Base-by-base conservation (phyloP, 179 eudicot species). In the Gypsophila paniculata region DNA sequence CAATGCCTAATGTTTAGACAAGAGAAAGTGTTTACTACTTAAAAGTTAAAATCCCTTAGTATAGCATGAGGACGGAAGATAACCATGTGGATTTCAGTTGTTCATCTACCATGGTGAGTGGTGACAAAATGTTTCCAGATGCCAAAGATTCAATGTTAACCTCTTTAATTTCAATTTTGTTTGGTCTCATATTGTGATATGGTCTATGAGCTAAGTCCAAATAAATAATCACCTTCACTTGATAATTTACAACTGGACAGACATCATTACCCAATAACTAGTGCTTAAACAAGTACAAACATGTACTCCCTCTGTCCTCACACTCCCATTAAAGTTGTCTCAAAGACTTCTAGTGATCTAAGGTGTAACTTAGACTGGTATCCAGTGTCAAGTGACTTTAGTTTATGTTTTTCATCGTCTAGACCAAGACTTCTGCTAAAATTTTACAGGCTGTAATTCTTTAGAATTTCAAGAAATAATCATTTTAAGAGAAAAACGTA, bases 21-120 rank as follows among this genome's bases (percentile, higher is more conserved):
- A 61, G n/a, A 61, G 10, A 61, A 61, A 9, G 32, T 36, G 34
- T 12, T 34, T 61, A 15, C 17, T 8, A 23, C 32, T 12, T n/a
- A n/a, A n/a, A n/a, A n/a, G n/a, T n/a, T 58, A 5, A 58, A 2
- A 8, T 25, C 62, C 62, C 4, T 22, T 58, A 12, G n/a, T 2
- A 61, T 36, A 32, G 66, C 46, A 61, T 61, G 66, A 61, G 46
- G 17, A 11, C 1, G 11, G 21, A 61, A 61, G 66, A 61, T 61
- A 61, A 61, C 46, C 66, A 61, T 8, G 22, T 62, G 19, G 10
- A 36, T 11, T 32, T 62, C 48, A n/a, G 67, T 12, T 62, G 67
- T 62, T 62, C 46, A 48, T 62, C 21, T 36, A 18, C 8, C 25
- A 21, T 38, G 26, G 0, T 59, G 38, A 59, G 11, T 38, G 26